Base-by-base conservation (phyloP, 1,284 basidiomycete species). In the Porphyrellus sp. region DNA sequence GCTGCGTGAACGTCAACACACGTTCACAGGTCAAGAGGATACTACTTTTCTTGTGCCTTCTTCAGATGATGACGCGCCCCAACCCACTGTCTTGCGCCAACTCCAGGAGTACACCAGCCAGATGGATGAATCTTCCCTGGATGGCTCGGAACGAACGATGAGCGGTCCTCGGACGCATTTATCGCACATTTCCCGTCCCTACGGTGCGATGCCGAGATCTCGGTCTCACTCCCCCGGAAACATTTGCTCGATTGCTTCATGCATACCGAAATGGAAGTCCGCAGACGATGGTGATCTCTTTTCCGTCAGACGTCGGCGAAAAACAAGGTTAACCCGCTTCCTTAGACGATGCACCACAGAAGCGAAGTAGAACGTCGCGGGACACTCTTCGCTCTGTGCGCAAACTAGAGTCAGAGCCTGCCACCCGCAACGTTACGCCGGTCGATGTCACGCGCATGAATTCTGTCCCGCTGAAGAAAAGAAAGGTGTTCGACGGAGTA, bases 401-500 rank as follows among this genome's bases (percentile, higher is more conserved):
- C 34, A 52, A 58, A 18, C 28, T 57, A 9, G 61, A 43, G 34
- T 68, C 67, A 7, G 70, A 70, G 27, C 70, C 67, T 25, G 55
- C 50, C 25, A 61, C 52, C n/a, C 56, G 60, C 21, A 37, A 48
- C 11, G 59, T 63, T 0, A 60, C 65, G 1, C 63, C 57, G n/a
- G 35, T 64, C 2, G 18, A 30, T 1, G 27, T 56, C 9, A 52
- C 46, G 31, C 60, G 63, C 20, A 55, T 27, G 39, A 41, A 28
- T 34, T 71, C 67, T 27, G 49, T 57, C 13, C 70, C 65, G 2
- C 41, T 53, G 21, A 53, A 41, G 18, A 61, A 51, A 39, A 56
- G 40, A 40, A 49, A 51, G 31, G 48, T 58, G 18, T 70, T 68
- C 24, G 67, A 70, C 27, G 62, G 69, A 7, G 46, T 68, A 16